Percentiles rank a stretch among this genome's conserved stretches.
These are phyloP conservation scores for Microdochium bolleyi DNA, from an alignment of 2,329 filamentous ascomycete species.

Conservation along the genomic window DNA sequence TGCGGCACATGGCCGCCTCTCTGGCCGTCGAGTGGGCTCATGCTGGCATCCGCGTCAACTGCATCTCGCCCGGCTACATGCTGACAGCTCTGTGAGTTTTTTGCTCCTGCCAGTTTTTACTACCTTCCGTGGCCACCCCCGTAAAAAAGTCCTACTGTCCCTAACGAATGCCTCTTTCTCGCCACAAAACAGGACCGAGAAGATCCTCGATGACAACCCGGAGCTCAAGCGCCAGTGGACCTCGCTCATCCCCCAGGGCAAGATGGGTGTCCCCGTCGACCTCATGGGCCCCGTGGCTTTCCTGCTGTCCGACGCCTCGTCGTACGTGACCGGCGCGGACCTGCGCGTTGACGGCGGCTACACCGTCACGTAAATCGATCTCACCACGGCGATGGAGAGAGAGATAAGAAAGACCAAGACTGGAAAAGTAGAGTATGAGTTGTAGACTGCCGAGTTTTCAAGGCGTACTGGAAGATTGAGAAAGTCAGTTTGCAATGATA, in stretches of 20 bases:
- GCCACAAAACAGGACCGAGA: slow-evolving; percentile 59
- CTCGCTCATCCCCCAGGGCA: slow-evolving; percentile 82
- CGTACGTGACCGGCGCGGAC: slow-evolving; percentile 67
- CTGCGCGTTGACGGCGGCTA: slow-evolving; percentile 83
- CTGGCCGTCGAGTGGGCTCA: slow-evolving; percentile 92
- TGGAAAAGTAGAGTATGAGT: neutral
- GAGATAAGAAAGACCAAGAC: no score
- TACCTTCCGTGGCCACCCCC: neutral
- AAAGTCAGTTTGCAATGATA: no score
- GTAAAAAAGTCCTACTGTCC: no score
- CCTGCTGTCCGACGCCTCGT: slow-evolving; percentile 70
- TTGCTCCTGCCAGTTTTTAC: neutral
- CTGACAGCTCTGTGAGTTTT: slow-evolving; percentile 82
- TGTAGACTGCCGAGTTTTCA: no score
- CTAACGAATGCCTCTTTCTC: slow-evolving; percentile 1
- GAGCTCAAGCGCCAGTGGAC: slow-evolving; percentile 87
- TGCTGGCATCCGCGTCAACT: slow-evolving; percentile 85
- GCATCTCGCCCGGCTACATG: slow-evolving; percentile 95
- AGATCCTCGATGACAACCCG: slow-evolving; percentile 90
- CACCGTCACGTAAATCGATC: slow-evolving; percentile 58
- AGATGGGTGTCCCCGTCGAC: slow-evolving; percentile 88
- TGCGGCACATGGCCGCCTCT: slow-evolving; percentile 79
- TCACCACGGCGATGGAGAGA: neutral
- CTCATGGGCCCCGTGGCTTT: slow-evolving; percentile 90
- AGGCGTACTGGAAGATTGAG: no score